Base-by-base conservation (phyloP, 108 stramenopile genomes). In the Discostella pseudostelligera region DNA sequence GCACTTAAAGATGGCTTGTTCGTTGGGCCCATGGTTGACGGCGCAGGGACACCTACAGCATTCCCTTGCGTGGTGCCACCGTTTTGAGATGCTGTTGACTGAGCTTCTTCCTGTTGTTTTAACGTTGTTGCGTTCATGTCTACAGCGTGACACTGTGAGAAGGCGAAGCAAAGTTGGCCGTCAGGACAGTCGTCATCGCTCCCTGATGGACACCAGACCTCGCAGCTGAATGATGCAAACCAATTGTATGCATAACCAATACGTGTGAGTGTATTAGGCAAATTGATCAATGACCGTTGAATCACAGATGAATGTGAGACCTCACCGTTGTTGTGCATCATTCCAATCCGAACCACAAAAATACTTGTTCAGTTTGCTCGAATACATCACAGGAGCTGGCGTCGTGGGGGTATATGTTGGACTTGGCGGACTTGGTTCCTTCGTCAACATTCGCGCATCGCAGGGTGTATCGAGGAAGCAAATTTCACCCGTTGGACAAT, bases 111-210 rank as follows among this genome's bases (percentile, higher is more conserved):
- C 29, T 69, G 64, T 42, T 76, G 68, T 0, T 36, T 58, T 57
- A 69, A 48, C 11, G 75, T 76, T 47, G 57, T 43, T 4, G 67
- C 68, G 51, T 76, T 69, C 75, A 76, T 65, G 53, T 68, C 67
- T 3, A 29, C 59, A 4, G 75, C 75, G 59, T 76, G 50, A 47
- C 75, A 76, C 32, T 51, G 58, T 13, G 75, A 58, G 37, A 76
- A 76, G 37, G 75, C 75, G 57, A 76, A 65, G 51, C 75, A 76
- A 7, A 76, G 51, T 36, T 69, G 67, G 36, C 59, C 75, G 32
- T 44, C 56, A 7, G 75, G 75, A 55, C 75, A 76, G 53, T 76
- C 68, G 69, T 76, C 75, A 65, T 76, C 75, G 24, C 68, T 69
- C 44, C 68, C 75, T 10, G 62, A 63, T 1, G 75, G 75, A 55